phyloP scores from a whole-genome alignment of 1,284 basidiomycete genomes.

The Hortiboletus rubellus region DNA sequence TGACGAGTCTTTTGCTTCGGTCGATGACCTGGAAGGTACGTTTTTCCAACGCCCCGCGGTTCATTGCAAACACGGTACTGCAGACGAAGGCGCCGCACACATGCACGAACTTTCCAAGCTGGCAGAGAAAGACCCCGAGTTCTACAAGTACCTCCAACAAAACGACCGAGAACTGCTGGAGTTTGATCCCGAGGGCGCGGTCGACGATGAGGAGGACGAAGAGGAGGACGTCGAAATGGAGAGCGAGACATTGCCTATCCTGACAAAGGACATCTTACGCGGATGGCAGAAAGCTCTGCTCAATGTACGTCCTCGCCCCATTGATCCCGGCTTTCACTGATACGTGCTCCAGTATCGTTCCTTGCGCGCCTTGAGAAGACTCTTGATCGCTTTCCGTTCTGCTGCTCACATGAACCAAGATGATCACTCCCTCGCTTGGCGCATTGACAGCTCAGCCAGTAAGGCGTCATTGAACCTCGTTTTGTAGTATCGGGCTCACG shows the following conservation, averaged over 20 bases:
- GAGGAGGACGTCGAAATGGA: slow-evolving; percentile 43
- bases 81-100: slow-evolving; percentile 73
- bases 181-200: slow-evolving; percentile 57
- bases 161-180: slow-evolving; percentile 89
- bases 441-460: slow-evolving; percentile 76
- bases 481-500: slow-evolving; percentile 2
- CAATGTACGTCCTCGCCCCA: slow-evolving; percentile 54
- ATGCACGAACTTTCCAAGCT: slow-evolving; percentile 85
- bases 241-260: slow-evolving; percentile 51
- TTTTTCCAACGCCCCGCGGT: neutral
- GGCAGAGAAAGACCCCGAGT: slow-evolving; percentile 95
- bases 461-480: neutral
- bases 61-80: slow-evolving; percentile 6
- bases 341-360: slow-evolving; percentile 70
- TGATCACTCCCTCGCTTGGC: slow-evolving; percentile 74
- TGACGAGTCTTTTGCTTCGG: slow-evolving; percentile 69
- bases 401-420: slow-evolving; percentile 90
- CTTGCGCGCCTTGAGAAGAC: slow-evolving; percentile 79
- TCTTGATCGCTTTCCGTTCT: slow-evolving; percentile 87
- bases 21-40: slow-evolving; percentile 75
- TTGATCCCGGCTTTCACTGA: neutral
- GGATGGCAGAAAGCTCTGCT: slow-evolving; percentile 92
- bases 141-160: slow-evolving; percentile 97
- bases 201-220: slow-evolving; percentile 45
- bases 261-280: slow-evolving; percentile 77